Base-by-base conservation (phyloP, 495 filamentous ascomycete species). In the Melanomma pulvis-pyrius region DNA sequence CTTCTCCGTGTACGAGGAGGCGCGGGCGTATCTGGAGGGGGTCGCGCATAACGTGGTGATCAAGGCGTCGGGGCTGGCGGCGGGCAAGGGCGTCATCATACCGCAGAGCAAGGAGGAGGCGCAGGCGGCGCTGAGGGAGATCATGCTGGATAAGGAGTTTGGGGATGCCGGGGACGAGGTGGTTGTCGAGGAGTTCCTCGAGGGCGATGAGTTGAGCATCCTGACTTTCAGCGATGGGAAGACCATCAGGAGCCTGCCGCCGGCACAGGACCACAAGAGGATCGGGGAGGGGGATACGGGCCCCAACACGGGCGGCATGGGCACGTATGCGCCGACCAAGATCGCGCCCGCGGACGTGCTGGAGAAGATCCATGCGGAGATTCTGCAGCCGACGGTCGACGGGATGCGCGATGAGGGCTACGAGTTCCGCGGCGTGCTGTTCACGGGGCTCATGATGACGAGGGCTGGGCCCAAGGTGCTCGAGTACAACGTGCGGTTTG, bases 291-390 rank as follows among this genome's bases (percentile, higher is more conserved):
- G 91, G 55, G 94, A 98, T 72, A 83, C 86, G 36, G 94, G 94
- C 2, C 90, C 92, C 21, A 98, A 97, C 79, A 98, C 94, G 7
- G 96, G 94, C 51, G 96, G 94, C 15, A 98, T 98, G 94, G 94
- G 94, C 60, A 96, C 92, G 78, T 98, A 98, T 79, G 92, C 92
- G 36, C 74, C 76, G 6, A 96, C 92, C 0, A 87, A 85, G 61
- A 89, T 97, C 71, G 91, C 90, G 8, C 88, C 90, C 0, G 84
- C 87, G 58, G 83, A 86, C 30, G 80, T 93, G 17, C 79, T 96
- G 24, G 88, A 87, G 25, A 84, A 90, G 70, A 86, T 98, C 61
- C 87, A 97, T 71, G 82, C 83, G 51, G 91, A 87, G 30, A 89
- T 98, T 55, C 82, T 97, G 34, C 86, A 93, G 79, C 96, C 94